These are phyloP conservation scores for Chaetomium sp. DNA, from an alignment of 2,329 filamentous ascomycete genomes.

Conservation along the genomic window DNA sequence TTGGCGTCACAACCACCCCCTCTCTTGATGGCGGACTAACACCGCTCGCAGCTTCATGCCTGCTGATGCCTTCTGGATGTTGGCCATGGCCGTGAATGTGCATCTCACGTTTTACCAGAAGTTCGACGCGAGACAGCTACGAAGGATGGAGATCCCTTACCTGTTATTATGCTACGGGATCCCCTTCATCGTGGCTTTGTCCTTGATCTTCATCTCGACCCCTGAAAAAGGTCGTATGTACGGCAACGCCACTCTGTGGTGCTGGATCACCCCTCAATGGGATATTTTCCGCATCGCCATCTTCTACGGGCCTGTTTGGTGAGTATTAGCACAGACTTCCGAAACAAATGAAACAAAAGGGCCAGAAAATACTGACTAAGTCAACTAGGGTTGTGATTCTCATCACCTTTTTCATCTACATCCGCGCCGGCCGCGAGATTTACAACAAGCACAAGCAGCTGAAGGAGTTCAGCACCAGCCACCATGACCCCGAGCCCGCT, in stretches of 20 bases:
- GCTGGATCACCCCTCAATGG: slow-evolving; percentile 64
- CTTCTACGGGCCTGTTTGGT: slow-evolving; percentile 71
- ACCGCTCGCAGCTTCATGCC: slow-evolving; percentile 60
- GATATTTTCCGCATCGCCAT: slow-evolving; percentile 65
- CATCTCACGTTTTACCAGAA: slow-evolving; percentile 74
- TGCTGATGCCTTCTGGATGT: slow-evolving; percentile 68
- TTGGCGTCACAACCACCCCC: too few species aligned
- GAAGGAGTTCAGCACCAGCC: slow-evolving; percentile 45
- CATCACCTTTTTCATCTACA: slow-evolving; percentile 58
- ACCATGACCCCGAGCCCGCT: slow-evolving; percentile 36
- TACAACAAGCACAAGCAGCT: slow-evolving; percentile 60
- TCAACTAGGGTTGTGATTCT: slow-evolving; percentile 50
- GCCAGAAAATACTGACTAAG: slow-evolving; percentile 13
- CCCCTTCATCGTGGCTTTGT: slow-evolving; percentile 61
- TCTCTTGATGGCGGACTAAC: neutral
- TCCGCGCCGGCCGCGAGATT: slow-evolving; percentile 59
- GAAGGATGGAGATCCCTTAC: slow-evolving; percentile 65
- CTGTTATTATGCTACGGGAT: slow-evolving; percentile 64
- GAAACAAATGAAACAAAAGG: too few species aligned
- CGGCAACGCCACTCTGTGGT: slow-evolving; percentile 73
- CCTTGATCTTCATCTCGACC: slow-evolving; percentile 58
- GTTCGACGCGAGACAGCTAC: slow-evolving; percentile 58
- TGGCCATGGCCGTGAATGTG: slow-evolving; percentile 79
- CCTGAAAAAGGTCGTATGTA: slow-evolving; percentile 54
- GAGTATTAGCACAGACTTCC: slow-evolving; percentile 20